Conservation (phyloP, 1,139 yeast genomes). For the Saccharomyces hybrid region DNA sequence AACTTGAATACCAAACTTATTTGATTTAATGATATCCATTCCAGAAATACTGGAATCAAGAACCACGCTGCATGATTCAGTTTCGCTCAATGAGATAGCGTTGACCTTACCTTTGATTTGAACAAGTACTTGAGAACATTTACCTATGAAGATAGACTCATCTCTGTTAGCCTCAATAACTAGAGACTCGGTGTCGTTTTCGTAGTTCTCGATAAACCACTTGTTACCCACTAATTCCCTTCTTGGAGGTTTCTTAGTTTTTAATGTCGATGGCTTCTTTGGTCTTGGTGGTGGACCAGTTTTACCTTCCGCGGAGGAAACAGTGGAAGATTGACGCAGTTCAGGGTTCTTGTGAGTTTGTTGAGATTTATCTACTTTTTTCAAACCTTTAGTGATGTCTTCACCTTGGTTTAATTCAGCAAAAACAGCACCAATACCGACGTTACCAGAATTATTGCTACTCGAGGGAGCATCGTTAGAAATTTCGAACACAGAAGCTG, state of each 20-base stretch:
- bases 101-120: slow-evolving; percentile 89
- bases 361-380: slow-evolving; percentile 86
- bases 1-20: slow-evolving; percentile 77
- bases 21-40: slow-evolving; percentile 76
- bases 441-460: slow-evolving; percentile 25
- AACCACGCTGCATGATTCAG: slow-evolving; percentile 65
- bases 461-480: slow-evolving; percentile 17
- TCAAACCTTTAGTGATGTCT: slow-evolving; percentile 71
- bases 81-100: slow-evolving; percentile 72
- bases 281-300: slow-evolving; percentile 47
- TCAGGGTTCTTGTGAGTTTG: slow-evolving; percentile 93
- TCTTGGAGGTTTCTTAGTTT: slow-evolving; percentile 59
- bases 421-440: slow-evolving; percentile 78
- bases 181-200: slow-evolving; percentile 47
- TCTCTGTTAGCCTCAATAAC: slow-evolving; percentile 72
- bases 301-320: slow-evolving; percentile 34
- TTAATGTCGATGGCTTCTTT: slow-evolving; percentile 60
- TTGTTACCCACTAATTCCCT: slow-evolving; percentile 77
- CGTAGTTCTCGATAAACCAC: slow-evolving; percentile 82
- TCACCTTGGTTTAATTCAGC: slow-evolving; percentile 86
- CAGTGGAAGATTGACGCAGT: slow-evolving; percentile 46
- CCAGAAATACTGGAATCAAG: slow-evolving; percentile 83
- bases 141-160: slow-evolving; percentile 84
- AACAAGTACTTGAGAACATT: slow-evolving; percentile 63
- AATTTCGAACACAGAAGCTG: slow-evolving; percentile 56